These are phyloP conservation scores for Stylonectria norvegica DNA, from an alignment of 2,329 filamentous ascomycete species.

Conservation along the genomic window DNA sequence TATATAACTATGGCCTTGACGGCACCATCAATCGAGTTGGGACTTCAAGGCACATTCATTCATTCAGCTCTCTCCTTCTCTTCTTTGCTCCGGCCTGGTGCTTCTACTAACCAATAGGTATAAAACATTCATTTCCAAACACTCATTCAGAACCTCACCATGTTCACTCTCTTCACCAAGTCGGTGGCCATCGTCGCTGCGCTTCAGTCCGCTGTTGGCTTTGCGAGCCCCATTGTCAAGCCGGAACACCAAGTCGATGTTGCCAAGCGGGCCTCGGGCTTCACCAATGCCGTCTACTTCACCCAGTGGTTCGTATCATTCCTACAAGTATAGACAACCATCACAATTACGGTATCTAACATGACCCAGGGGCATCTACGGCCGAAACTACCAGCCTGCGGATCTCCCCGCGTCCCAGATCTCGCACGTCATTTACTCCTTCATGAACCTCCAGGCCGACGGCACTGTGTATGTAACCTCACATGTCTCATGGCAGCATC, in stretches of 20 bases:
- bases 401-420: conserved; percentile 66
- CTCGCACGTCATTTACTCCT: conserved; percentile 77
- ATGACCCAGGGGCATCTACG: conserved; percentile 64
- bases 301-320: conserved; percentile 44
- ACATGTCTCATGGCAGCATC: no score
- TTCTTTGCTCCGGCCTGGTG: conserved; percentile 14
- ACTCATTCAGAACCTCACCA: conserved; percentile 10
- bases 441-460: conserved; percentile 68
- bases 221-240: conserved; percentile 18
- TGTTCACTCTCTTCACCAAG: conserved; percentile 25
- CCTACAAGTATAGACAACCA: no score
- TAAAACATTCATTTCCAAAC: conserved; percentile 1
- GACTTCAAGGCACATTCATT: conserved; percentile 4
- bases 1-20: conserved; percentile 4
- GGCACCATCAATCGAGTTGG: not conserved
- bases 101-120: conserved; percentile 10
- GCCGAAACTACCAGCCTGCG: conserved; percentile 67
- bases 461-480: conserved; percentile 62
- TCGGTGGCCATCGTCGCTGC: conserved; percentile 26
- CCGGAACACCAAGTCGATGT: conserved; percentile 1
- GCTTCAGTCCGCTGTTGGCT: conserved; percentile 21
- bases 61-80: conserved; percentile 9
- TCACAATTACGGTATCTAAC: no score
- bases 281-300: conserved; percentile 43
- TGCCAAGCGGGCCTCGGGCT: conserved; percentile 21